A percentile compares a stretch with the other conserved stretches of the same genome.
These are phyloP conservation scores for Arxiozyma heterogenica DNA, from an alignment of 1,139 yeast species.

Conservation along the genomic window DNA sequence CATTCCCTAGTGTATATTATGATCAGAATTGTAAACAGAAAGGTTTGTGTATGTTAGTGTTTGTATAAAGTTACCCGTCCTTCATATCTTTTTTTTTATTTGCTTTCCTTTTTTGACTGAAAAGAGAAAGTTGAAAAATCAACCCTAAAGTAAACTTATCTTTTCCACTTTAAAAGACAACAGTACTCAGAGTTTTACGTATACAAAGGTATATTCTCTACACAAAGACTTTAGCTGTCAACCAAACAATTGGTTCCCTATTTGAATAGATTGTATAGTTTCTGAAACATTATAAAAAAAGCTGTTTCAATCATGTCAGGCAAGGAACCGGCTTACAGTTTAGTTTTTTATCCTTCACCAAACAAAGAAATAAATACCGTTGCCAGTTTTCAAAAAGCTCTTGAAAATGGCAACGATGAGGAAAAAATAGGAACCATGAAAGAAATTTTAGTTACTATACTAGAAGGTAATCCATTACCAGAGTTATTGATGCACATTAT, in stretches of 20 bases:
- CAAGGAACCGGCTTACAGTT: conserved; percentile 47
- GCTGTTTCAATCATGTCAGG: conserved; percentile 5
- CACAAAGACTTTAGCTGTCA: background rate
- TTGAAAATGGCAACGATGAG: conserved; percentile 88
- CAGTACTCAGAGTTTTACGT: background rate
- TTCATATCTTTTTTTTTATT: background rate
- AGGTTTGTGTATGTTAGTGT: background rate
- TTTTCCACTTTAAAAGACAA: background rate
- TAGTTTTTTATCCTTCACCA: conserved; percentile 67
- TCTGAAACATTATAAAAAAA: background rate
- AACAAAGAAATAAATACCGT: conserved; percentile 56
- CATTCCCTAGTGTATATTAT: no score
- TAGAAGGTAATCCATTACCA: conserved; percentile 93
- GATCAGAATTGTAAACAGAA: background rate
- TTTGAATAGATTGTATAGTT: background rate
- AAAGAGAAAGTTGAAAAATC: background rate
- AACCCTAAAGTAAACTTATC: background rate
- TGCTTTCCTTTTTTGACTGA: conserved; percentile 1
- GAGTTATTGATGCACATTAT: conserved; percentile 93
- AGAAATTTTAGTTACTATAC: conserved; percentile 71
- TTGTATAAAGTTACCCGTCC: background rate
- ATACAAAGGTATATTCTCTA: background rate
- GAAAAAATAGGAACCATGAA: conserved; percentile 87
- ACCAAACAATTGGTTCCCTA: background rate
- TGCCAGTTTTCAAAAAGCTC: conserved; percentile 64